phyloP scores from a whole-genome alignment of 345 rosid genomes.

The Zanthoxylum bungeanum region DNA sequence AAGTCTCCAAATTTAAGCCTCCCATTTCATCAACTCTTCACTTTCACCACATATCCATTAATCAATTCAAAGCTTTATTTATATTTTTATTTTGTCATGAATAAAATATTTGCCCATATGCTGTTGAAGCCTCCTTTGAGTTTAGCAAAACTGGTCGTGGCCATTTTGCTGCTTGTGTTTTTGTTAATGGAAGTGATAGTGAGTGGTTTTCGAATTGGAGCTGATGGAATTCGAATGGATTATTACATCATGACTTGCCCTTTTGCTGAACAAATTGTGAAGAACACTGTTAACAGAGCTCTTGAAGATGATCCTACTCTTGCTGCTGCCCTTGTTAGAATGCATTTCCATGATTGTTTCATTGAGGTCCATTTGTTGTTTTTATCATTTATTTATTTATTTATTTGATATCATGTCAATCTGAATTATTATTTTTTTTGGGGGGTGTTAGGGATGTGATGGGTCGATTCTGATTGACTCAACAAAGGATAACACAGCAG shows the following conservation, averaged over 20 bases:
- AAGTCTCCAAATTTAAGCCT: too few species aligned
- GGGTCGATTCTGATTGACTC: slow-evolving; percentile 84
- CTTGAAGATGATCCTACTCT: slow-evolving; percentile 76
- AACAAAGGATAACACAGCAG: slow-evolving; percentile 79
- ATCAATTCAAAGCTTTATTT: too few species aligned
- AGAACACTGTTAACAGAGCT: slow-evolving; percentile 52
- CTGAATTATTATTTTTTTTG: background rate
- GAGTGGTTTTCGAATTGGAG: slow-evolving; percentile 34
- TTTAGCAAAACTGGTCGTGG: slow-evolving; percentile 27
- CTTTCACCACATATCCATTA: too few species aligned
- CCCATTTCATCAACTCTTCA: too few species aligned
- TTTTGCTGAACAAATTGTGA: slow-evolving; percentile 60
- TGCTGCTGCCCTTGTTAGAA: slow-evolving; percentile 74
- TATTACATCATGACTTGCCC: slow-evolving; percentile 83
- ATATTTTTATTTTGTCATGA: too few species aligned
- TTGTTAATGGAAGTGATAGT: slow-evolving; percentile 33
- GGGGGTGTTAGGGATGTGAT: slow-evolving; percentile 74
- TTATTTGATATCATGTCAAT: too few species aligned
- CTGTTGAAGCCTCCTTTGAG: slow-evolving; percentile 1
- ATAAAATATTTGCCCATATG: background rate
- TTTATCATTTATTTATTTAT: background rate
- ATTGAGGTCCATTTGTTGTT: slow-evolving; percentile 31
- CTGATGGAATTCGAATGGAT: slow-evolving; percentile 50
- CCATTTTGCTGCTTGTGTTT: slow-evolving; percentile 30
- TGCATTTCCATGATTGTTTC: slow-evolving; percentile 97